These are phyloP conservation scores for Citrullus colocynthis DNA, from an alignment of 306 rosid genomes.

Conservation along the genomic window DNA sequence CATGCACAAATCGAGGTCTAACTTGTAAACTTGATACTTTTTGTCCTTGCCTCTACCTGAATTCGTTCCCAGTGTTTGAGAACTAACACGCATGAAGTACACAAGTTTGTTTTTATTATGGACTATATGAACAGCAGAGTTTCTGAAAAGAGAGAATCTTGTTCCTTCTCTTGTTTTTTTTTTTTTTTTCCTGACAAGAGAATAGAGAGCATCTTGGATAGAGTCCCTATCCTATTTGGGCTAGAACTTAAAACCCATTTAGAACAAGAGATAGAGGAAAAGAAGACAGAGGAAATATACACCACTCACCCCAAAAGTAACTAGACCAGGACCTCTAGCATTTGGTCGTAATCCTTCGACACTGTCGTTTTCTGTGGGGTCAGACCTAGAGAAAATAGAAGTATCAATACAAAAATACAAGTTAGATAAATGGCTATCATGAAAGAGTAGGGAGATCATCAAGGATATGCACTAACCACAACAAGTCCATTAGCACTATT, in stretches of 20 bases:
- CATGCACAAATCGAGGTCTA: no score
- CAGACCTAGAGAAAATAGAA: constrained; percentile 57
- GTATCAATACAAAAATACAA: constrained; percentile 7
- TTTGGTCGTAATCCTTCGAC: constrained; percentile 97
- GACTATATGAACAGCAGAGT: background rate
- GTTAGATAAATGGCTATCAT: background rate
- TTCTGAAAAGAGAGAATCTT: background rate
- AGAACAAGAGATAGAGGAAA: background rate
- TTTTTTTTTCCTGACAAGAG: no score
- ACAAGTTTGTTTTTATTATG: background rate
- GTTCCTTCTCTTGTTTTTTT: no score
- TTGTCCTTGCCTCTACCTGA: background rate
- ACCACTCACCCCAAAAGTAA: constrained; percentile 91
- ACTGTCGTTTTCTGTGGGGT: constrained; percentile 95
- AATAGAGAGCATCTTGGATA: background rate
- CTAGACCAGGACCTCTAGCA: constrained; percentile 99
- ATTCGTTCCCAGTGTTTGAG: background rate
- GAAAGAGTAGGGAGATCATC: constrained; percentile 8
- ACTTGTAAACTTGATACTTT: no score
- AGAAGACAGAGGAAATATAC: background rate
- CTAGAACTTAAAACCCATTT: background rate
- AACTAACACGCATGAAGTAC: background rate
- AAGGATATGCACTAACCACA: constrained; percentile 53
- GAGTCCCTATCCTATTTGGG: background rate
- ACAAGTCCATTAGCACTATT: constrained; percentile 92